These are phyloP conservation scores for Puccinia novopanici DNA, from an alignment of 1,284 basidiomycete genomes.

Conservation along the genomic window DNA sequence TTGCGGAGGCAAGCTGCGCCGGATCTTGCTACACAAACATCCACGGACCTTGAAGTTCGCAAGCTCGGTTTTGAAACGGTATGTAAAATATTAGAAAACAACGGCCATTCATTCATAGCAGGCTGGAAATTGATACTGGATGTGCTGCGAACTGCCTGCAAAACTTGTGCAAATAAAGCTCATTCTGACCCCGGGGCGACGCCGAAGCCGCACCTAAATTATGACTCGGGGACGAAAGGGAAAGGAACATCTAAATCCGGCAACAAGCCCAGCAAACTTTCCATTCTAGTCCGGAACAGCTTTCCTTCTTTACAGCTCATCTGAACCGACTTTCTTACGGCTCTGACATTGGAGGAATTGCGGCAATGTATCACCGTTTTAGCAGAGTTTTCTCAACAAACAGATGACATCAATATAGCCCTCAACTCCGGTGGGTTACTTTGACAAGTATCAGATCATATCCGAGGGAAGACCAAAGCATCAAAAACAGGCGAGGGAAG, in stretches of 20 bases:
- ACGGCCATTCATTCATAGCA: constrained; percentile 82
- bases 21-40: constrained; percentile 59
- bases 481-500: constrained; percentile 64
- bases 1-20: constrained; percentile 76
- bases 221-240: constrained; percentile 2
- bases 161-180: constrained; percentile 1
- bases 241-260: constrained; percentile 19
- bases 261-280: constrained; percentile 50
- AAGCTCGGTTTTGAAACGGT: constrained; percentile 83
- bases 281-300: constrained; percentile 74
- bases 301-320: constrained; percentile 92
- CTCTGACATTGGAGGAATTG: constrained; percentile 76
- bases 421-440: constrained; percentile 84
- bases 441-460: constrained; percentile 88
- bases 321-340: constrained; percentile 81
- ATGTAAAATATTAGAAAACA: constrained; percentile 82
- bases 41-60: constrained; percentile 69
- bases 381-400: constrained; percentile 83
- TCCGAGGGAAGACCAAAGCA: constrained; percentile 68
- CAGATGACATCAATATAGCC: constrained; percentile 87
- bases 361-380: constrained; percentile 84
- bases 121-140: constrained; percentile 93
- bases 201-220: background rate
- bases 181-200: background rate
- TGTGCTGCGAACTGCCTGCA: constrained; percentile 76